Base-by-base conservation (phyloP, 768 basidiomycete genomes). In the Dictyophora rubrovolvata region DNA sequence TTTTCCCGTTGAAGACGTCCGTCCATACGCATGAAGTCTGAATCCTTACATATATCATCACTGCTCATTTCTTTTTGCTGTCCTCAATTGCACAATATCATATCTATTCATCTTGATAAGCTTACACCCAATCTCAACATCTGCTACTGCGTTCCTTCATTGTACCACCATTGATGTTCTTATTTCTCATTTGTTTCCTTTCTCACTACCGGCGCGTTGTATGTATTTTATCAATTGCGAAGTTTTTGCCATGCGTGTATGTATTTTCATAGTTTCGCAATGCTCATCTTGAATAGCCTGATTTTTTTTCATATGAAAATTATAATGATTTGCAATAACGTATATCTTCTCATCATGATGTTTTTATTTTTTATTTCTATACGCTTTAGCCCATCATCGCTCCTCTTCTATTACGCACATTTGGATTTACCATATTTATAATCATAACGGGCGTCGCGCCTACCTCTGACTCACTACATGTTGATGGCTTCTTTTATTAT, bases 371-470 rank as follows among this genome's bases (percentile, higher is more conserved):
- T 42, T 42, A n/a, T n/a, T 62, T 63, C 60, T 65, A 68, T 70
- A 76, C 77, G 76, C 77, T 72, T 75, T 63, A 63, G 57, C 56
- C 60, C 53, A 60, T 63, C 42, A 4, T 9, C 10, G 12, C 42
- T 42, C 42, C n/a, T 12, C 11, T 42, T 42, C 10, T 42, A 42
- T n/a, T n/a, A n/a, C 7, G 7, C 28, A 28, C 28, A 28, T 3
- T 28, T 3, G 7, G 28, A 28, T 28, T 28, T 28, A 28, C 28
- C 28, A 7, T 28, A 7, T 3, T 28, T 28, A 28, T 28, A 28
- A 28, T 28, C 7, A 28, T 28, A 2, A 28, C 28, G 28, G 28
- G 42, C 42, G 42, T 42, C 42, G n/a, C 42, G 42, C 42, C 42
- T 42, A 3, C 42, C 28, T 12, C 42, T 42, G 42, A 42, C 14